These are phyloP conservation scores for Aspergillus sp. DNA, from an alignment of 2,329 filamentous ascomycete genomes.

Conservation along the genomic window DNA sequence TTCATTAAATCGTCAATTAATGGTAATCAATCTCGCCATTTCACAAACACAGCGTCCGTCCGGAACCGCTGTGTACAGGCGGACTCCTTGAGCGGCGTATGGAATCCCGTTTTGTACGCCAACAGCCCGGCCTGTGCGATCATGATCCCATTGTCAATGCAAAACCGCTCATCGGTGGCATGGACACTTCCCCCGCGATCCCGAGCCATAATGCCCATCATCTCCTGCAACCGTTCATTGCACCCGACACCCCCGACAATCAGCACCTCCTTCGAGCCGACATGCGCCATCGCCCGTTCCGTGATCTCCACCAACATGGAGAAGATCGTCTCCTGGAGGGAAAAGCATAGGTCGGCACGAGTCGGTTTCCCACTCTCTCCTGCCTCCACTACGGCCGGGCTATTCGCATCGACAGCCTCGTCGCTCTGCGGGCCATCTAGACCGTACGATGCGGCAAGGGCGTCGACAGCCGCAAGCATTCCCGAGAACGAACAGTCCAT, in stretches of 20 bases:
- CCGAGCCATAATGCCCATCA: slow-evolving; percentile 95
- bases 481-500: slow-evolving; percentile 98
- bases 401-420: slow-evolving; percentile 34
- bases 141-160: slow-evolving; percentile 99
- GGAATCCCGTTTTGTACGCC: slow-evolving; percentile 77
- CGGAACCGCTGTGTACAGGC: slow-evolving; percentile 81
- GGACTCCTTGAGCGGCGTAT: slow-evolving; percentile 73
- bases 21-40: slow-evolving; percentile 64
- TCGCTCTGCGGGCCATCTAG: slow-evolving; percentile 37
- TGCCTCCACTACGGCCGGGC: neutral
- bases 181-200: slow-evolving; percentile 88
- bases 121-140: slow-evolving; percentile 93
- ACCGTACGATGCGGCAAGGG: slow-evolving; percentile 60
- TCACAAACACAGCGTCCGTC: slow-evolving; percentile 76
- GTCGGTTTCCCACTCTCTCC: slow-evolving; percentile 53
- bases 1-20: neutral
- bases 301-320: slow-evolving; percentile 99
- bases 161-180: slow-evolving; percentile 95
- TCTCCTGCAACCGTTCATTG: slow-evolving; percentile 90
- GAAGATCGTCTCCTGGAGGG: slow-evolving; percentile 89
- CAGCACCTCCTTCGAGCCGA: slow-evolving; percentile 83
- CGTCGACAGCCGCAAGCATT: slow-evolving; percentile 79
- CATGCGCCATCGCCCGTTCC: slow-evolving; percentile 96
- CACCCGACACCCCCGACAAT: slow-evolving; percentile 95
- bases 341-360: slow-evolving; percentile 85